These are phyloP conservation scores for Suhomyces panamericanus DNA, from an alignment of 1,139 yeast species.

Conservation along the genomic window DNA sequence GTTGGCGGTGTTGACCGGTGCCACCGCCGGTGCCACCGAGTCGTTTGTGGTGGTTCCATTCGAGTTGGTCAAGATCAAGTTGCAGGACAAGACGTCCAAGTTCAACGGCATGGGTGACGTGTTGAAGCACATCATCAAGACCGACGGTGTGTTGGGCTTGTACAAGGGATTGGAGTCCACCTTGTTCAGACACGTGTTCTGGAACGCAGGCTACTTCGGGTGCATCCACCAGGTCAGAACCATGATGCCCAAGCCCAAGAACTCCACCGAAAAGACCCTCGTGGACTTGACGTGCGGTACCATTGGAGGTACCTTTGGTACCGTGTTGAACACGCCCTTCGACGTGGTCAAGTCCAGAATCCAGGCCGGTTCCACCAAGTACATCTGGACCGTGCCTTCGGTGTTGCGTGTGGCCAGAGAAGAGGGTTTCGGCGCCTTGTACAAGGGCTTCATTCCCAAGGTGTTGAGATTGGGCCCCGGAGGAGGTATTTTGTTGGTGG, in stretches of 20 bases:
- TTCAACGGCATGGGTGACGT: conserved; percentile 89
- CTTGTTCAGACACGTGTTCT: conserved; percentile 90
- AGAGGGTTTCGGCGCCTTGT: conserved; percentile 55
- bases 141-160: conserved; percentile 79
- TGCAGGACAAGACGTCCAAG: conserved; percentile 83
- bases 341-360: conserved; percentile 98
- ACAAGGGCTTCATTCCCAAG: conserved; percentile 95
- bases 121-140: conserved; percentile 64
- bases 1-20: conserved; percentile 89
- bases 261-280: conserved; percentile 67
- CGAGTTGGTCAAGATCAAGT: conserved; percentile 81
- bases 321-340: conserved; percentile 90
- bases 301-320: conserved; percentile 96
- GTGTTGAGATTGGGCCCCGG: conserved; percentile 98
- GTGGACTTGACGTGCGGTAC: conserved; percentile 91
- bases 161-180: conserved; percentile 97
- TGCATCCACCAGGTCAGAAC: conserved; percentile 83
- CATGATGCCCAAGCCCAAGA: conserved; percentile 75
- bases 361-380: conserved; percentile 84
- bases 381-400: conserved; percentile 90
- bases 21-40: conserved; percentile 97
- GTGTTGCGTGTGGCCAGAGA: conserved; percentile 75
- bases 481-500: conserved; percentile 96
- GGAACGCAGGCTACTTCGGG: conserved; percentile 99
- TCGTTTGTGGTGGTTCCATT: conserved; percentile 96